These are phyloP conservation scores for Mycena maculata DNA, from an alignment of 768 basidiomycete species.

Conservation along the genomic window DNA sequence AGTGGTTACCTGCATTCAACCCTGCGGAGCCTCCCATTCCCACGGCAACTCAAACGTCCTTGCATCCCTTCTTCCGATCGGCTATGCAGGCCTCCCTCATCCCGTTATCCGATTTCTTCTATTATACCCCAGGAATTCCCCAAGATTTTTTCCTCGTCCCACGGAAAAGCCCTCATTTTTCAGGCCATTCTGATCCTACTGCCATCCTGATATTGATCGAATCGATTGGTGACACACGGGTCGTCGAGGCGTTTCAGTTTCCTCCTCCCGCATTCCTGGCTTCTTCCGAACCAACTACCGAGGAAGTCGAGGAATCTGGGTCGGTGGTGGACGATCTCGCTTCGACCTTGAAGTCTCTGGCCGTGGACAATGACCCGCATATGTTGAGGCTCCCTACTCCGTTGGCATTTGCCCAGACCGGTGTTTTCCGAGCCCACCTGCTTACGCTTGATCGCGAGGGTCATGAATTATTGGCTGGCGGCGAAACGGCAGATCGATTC, in stretches of 20 bases:
- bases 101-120: conserved; percentile 64
- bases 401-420: conserved; percentile 51
- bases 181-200: conserved; percentile 73
- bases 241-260: conserved; percentile 74
- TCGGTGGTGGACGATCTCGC: conserved; percentile 53
- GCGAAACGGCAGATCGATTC: conserved; percentile 35
- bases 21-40: conserved; percentile 58
- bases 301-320: conserved; percentile 30
- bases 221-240: conserved; percentile 57
- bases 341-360: conserved; percentile 53
- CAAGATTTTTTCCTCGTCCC: conserved; percentile 89
- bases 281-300: conserved; percentile 18
- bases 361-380: conserved; percentile 51
- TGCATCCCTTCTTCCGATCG: conserved; percentile 63
- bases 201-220: conserved; percentile 74
- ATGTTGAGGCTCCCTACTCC: conserved; percentile 49
- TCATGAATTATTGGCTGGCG: conserved; percentile 55
- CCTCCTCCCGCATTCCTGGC: conserved; percentile 66
- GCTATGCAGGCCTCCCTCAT: conserved; percentile 73
- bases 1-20: conserved; percentile 75
- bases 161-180: conserved; percentile 74
- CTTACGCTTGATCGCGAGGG: conserved; percentile 58
- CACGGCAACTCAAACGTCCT: conserved; percentile 46
- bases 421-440: conserved; percentile 57
- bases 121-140: conserved; percentile 65